A percentile compares a stretch with the other conserved stretches of the same genome.
phyloP scores from a whole-genome alignment of 257 asterid species.

The Solanum microdontum region DNA sequence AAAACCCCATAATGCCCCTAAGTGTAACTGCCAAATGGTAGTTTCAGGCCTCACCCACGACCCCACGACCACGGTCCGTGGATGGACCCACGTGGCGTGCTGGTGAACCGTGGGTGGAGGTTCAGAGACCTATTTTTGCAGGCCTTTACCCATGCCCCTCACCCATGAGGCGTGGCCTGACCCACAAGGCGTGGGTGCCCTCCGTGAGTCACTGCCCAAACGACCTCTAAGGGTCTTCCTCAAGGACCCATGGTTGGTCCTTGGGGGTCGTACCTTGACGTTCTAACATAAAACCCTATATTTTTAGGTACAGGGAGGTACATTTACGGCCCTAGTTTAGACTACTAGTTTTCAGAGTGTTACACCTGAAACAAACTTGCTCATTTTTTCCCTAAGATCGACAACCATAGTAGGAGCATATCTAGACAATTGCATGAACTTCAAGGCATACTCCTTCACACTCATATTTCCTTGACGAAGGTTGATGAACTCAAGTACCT shows the following conservation, averaged over 20 bases:
- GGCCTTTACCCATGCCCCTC: not conserved
- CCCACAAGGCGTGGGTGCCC: not conserved
- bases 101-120: not conserved
- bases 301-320: too few species aligned
- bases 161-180: too few species aligned
- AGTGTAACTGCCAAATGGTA: too few species aligned
- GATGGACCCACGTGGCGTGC: not conserved
- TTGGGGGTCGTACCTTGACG: too few species aligned
- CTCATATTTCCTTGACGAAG: not conserved
- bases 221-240: not conserved
- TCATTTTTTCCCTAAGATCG: not conserved
- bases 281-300: too few species aligned
- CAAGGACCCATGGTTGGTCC: too few species aligned
- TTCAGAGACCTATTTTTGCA: not conserved
- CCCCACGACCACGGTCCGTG: not conserved
- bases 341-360: too few species aligned
- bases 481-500: not conserved
- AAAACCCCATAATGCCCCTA: not conserved
- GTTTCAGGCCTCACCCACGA: not conserved
- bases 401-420: not conserved
- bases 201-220: not conserved
- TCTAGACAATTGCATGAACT: not conserved
- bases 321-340: not conserved
- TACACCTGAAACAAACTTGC: too few species aligned
- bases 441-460: not conserved